phyloP scores from a whole-genome alignment of 306 rosid genomes.

The Phaseolus lunatus region DNA sequence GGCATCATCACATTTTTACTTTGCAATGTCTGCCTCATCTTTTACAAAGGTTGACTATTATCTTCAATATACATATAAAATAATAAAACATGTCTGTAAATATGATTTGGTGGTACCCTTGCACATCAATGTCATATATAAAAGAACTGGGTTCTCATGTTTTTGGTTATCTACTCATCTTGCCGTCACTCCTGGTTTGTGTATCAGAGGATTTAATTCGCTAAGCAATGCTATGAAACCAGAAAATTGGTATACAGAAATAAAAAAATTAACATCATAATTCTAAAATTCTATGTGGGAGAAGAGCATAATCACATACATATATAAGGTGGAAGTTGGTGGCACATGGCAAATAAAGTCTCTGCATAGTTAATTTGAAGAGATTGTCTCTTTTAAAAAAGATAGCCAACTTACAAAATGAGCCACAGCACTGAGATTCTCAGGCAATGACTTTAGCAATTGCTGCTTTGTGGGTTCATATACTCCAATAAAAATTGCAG shows the following conservation, averaged over 20 bases:
- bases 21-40: neutral
- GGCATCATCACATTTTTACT: conserved; percentile 10
- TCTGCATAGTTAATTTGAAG: conserved; percentile 3
- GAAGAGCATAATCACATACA: conserved; percentile 8
- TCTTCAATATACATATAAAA: neutral
- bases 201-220: conserved; percentile 32
- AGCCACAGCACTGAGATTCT: conserved; percentile 74
- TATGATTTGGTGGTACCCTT: conserved; percentile 16
- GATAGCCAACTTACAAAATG: conserved; percentile 68
- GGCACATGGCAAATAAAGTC: neutral
- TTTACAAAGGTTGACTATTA: conserved; percentile 3
- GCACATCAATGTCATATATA: neutral
- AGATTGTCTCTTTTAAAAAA: neutral
- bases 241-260: conserved; percentile 1
- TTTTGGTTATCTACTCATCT: conserved; percentile 9
- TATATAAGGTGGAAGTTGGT: conserved; percentile 31
- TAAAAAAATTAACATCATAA: neutral
- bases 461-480: conserved; percentile 83
- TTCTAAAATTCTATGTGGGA: neutral
- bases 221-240: conserved; percentile 27
- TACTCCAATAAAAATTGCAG: conserved; percentile 83
- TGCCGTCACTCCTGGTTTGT: conserved; percentile 22
- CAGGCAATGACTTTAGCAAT: conserved; percentile 67
- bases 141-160: conserved; percentile 16
- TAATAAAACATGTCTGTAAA: neutral